phyloP scores from a whole-genome alignment of 129 eudicot genomes.

The Oenanthe sinensis region DNA sequence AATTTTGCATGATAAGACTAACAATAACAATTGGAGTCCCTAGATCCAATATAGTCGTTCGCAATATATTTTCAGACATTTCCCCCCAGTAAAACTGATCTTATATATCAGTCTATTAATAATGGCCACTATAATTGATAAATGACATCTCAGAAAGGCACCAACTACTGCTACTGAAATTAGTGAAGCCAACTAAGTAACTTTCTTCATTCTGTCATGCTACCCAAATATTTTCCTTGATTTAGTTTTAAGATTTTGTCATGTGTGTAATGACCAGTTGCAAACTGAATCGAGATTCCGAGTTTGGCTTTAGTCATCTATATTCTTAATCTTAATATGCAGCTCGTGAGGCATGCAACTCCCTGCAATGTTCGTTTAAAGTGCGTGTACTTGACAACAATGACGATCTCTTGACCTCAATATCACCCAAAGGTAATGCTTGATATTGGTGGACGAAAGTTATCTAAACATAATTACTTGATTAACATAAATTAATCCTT shows the following conservation, averaged over 20 bases:
- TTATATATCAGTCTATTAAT: neutral
- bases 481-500: neutral
- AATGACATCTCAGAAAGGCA: neutral
- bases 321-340: slow-evolving; percentile 24
- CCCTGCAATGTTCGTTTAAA: slow-evolving; percentile 46
- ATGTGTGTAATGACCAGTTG: neutral
- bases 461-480: neutral
- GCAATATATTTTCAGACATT: neutral
- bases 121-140: neutral
- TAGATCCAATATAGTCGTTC: neutral
- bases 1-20: neutral
- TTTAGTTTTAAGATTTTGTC: neutral
- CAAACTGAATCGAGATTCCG: neutral
- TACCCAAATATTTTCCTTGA: neutral
- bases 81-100: neutral
- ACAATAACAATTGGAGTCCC: neutral
- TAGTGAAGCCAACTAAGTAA: neutral
- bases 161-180: neutral
- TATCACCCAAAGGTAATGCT: slow-evolving; percentile 63
- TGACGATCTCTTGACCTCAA: slow-evolving; percentile 48
- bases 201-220: neutral
- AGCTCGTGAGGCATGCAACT: slow-evolving; percentile 80
- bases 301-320: neutral
- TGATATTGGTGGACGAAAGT: neutral
- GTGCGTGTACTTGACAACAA: slow-evolving; percentile 63